Evolutionary conservation across 176 grass and related monocot genomes (phyloP).

Genomic region (Guadua angustifolia): DNA sequence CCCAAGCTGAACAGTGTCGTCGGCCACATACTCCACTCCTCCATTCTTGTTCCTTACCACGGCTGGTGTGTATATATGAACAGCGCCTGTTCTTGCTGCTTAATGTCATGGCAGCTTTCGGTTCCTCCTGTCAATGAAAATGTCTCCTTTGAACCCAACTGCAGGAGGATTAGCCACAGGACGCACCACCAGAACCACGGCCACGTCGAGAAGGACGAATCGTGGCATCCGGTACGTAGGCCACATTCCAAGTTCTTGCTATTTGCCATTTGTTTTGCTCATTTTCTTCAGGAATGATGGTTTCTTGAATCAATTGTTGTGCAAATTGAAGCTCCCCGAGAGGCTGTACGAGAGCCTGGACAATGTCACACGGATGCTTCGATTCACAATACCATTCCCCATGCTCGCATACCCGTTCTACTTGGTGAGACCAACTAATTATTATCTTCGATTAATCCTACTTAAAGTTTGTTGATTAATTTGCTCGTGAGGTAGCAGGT

Average conservation of each 20-base stretch:
- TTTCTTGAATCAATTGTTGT: conserved; percentile 30
- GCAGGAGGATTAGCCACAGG: conserved; percentile 96
- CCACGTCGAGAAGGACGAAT: conserved; percentile 95
- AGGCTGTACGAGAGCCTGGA: conserved; percentile 78
- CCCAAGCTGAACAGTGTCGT: conserved; percentile 84
- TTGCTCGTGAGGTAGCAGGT: too few species aligned
- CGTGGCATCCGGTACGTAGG: conserved; percentile 82
- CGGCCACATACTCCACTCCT: conserved; percentile 95
- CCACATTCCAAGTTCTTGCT: too few species aligned
- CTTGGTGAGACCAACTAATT: conserved; percentile 56
- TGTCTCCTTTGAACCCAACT: conserved; percentile 21
- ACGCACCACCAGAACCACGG: conserved; percentile 96
- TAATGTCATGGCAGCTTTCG: background rate
- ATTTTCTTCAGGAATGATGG: conserved; percentile 8
- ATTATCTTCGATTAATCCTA: too few species aligned
- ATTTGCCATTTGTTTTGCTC: too few species aligned
- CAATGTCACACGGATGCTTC: conserved; percentile 54
- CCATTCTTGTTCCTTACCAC: conserved; percentile 91
- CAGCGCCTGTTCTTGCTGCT: background rate
- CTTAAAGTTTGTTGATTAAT: too few species aligned
- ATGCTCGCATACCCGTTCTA: conserved; percentile 91
- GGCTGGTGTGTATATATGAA: conserved; percentile 62
- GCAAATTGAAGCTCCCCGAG: conserved; percentile 67
- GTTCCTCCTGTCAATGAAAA: conserved; percentile 20
- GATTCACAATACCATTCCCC: conserved; percentile 85